These are phyloP conservation scores for Exophiala sp. DNA, from an alignment of 2,329 filamentous ascomycete genomes.

Conservation along the genomic window DNA sequence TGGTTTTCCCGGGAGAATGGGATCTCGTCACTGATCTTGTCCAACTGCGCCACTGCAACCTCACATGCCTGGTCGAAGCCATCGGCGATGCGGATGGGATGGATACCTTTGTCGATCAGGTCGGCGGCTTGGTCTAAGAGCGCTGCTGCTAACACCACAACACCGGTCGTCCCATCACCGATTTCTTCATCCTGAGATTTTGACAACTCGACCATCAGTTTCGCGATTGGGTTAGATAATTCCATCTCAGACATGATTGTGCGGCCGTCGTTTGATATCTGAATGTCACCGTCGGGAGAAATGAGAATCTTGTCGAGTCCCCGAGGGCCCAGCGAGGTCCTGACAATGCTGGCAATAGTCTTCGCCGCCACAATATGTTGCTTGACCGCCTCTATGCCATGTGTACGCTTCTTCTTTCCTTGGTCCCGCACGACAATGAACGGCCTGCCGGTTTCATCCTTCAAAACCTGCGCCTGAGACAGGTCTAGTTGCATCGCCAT, in stretches of 20 bases:
- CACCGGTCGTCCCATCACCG: constrained; percentile 94
- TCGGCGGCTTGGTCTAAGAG: constrained; percentile 94
- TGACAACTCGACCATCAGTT: constrained; percentile 91
- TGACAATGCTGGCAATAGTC: constrained; percentile 94
- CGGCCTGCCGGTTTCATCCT: constrained; percentile 93
- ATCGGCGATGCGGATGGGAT: constrained; percentile 96
- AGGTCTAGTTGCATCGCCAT: constrained; percentile 29
- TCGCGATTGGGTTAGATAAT: constrained; percentile 96
- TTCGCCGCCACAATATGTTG: constrained; percentile 94
- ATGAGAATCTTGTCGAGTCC: constrained; percentile 99
- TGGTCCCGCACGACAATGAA: constrained; percentile 99
- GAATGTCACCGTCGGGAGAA: constrained; percentile 97
- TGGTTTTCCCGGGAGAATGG: constrained; percentile 75
- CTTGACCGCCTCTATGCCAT: constrained; percentile 95
- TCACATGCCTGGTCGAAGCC: constrained; percentile 97
- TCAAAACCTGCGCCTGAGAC: constrained; percentile 63
- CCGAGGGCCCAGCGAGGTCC: constrained; percentile 89
- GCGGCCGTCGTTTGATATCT: constrained; percentile 96
- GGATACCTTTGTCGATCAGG: constrained; percentile 98
- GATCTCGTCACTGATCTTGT: constrained; percentile 87
- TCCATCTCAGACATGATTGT: constrained; percentile 97
- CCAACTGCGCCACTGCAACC: constrained; percentile 85
- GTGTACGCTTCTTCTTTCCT: constrained; percentile 94
- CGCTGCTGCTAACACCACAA: constrained; percentile 90
- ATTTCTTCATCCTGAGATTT: constrained; percentile 99